A percentile compares a stretch with the other conserved stretches of the same genome.
Conservation (phyloP, 352 stramenopile genomes). For the Thalassiosira tumida region DNA sequence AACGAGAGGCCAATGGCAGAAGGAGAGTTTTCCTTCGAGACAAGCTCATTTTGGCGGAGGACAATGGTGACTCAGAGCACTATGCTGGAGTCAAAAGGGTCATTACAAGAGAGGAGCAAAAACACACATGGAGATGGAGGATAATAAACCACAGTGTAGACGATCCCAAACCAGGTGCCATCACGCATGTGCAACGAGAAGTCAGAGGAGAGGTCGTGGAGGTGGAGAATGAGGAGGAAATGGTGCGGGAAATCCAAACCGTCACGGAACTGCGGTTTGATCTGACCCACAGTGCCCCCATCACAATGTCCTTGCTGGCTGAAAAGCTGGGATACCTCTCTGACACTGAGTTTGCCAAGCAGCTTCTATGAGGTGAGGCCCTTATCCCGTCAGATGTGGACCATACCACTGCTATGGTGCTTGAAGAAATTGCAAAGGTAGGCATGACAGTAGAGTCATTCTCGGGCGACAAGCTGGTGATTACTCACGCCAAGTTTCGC, state of each 20-base stretch:
- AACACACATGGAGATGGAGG: background rate
- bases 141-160: background rate
- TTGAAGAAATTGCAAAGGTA: conserved; percentile 26
- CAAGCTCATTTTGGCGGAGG: background rate
- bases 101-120: conserved; percentile 27
- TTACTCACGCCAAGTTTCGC: conserved; percentile 9
- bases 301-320: background rate
- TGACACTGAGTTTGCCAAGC: conserved; percentile 40
- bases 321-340: conserved; percentile 41
- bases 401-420: conserved; percentile 26
- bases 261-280: conserved; percentile 28
- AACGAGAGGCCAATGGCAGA: background rate
- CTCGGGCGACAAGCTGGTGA: background rate
- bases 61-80: no score
- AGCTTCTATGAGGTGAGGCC: background rate
- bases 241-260: conserved; percentile 34
- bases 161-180: background rate
- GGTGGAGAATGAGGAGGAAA: background rate
- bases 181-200: background rate
- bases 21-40: background rate
- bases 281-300: conserved; percentile 17
- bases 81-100: no score
- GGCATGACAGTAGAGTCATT: background rate
- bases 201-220: conserved; percentile 4
- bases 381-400: conserved; percentile 39